Conservation (phyloP, 129 eudicot species). For the Flaveria ramosissima region DNA sequence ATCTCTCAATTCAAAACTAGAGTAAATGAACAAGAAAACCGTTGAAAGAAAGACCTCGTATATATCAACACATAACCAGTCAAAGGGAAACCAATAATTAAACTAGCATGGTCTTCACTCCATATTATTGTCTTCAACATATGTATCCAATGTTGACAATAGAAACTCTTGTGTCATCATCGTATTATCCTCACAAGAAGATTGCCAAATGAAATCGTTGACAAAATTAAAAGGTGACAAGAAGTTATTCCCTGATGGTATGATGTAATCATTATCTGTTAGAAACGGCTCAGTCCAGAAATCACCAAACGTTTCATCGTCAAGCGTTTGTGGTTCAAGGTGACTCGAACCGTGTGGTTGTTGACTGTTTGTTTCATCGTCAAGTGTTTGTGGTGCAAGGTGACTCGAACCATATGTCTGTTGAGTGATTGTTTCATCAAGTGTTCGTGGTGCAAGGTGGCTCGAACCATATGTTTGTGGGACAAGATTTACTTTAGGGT, state of each 20-base stretch:
- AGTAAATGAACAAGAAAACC: background rate
- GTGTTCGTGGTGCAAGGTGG: background rate
- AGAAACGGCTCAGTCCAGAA: conserved; percentile 24
- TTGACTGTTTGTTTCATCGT: background rate
- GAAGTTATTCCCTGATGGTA: background rate
- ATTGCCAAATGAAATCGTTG: background rate
- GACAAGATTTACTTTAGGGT: conserved; percentile 9
- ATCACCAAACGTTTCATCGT: background rate
- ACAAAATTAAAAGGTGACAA: background rate
- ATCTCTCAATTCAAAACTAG: background rate
- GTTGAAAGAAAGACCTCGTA: background rate
- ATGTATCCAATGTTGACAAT: conserved; percentile 21
- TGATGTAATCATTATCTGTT: background rate
- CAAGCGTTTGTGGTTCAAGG: background rate
- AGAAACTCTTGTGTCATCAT: conserved; percentile 13
- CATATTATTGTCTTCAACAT: conserved; percentile 14
- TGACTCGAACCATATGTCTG: background rate
- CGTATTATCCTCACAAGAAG: conserved; percentile 11
- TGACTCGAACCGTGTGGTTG: background rate
- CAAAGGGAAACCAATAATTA: background rate
- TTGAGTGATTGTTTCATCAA: background rate
- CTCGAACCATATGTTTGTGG: background rate
- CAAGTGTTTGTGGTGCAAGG: background rate
- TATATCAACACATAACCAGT: background rate
- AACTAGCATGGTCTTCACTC: too few relatives aligned